Percentiles rank a stretch among this genome's conserved stretches.
Evolutionary conservation across 129 eudicot genomes (phyloP).

Genomic region (Artemisia tridentata): DNA sequence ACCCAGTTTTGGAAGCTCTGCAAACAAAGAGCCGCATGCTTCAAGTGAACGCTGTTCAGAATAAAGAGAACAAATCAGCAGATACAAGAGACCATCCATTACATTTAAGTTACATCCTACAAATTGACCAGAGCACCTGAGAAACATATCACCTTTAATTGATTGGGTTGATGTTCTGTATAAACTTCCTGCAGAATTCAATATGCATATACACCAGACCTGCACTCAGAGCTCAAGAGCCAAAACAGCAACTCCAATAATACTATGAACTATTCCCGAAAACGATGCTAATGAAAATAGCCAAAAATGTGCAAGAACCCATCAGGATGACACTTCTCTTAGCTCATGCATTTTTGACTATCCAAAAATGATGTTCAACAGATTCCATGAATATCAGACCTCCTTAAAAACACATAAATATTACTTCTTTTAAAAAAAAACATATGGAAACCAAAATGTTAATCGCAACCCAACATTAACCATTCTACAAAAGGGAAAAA

Average conservation of each 20-base stretch:
- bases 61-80: not conserved
- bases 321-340: not conserved
- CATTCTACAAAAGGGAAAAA: not conserved
- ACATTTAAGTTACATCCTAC: not conserved
- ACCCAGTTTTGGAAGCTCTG: not conserved
- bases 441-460: constrained; percentile 1
- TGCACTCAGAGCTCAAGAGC: not conserved
- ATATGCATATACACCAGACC: not conserved
- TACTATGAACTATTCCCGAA: not conserved
- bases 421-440: constrained; percentile 18
- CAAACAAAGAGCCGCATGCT: not conserved
- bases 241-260: not conserved
- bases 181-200: not conserved
- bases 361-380: not conserved
- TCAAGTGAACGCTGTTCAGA: not conserved
- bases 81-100: not conserved
- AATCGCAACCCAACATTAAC: constrained; percentile 5
- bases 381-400: not conserved
- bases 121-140: not conserved
- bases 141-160: not conserved
- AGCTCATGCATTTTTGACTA: not conserved
- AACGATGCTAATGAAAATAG: not conserved
- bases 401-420: constrained; percentile 8
- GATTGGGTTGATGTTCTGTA: not conserved
- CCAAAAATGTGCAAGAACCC: not conserved